phyloP scores from a whole-genome alignment of 2,329 filamentous ascomycete species.

The Talaromyces sp. region DNA sequence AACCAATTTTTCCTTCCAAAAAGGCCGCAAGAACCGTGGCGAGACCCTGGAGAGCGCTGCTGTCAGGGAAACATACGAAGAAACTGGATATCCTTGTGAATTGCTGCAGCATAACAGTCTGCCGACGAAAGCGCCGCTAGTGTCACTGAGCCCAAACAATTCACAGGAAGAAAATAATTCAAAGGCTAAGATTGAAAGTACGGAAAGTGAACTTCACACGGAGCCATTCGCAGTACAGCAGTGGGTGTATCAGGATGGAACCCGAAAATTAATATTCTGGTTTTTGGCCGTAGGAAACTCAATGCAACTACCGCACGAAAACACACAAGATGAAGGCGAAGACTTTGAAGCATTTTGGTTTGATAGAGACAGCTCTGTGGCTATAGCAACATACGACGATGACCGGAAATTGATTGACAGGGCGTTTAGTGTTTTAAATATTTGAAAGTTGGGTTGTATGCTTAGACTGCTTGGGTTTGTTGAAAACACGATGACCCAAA shows the following conservation, averaged over 20 bases:
- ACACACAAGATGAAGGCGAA: conserved; percentile 14
- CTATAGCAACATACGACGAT: conserved; percentile 8
- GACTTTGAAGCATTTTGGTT: conserved; percentile 12
- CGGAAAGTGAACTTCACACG: neutral
- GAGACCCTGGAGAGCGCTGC: conserved; percentile 19
- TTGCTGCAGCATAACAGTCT: conserved; percentile 3
- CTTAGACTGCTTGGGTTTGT: neutral
- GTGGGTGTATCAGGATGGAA: neutral
- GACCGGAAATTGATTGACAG: neutral
- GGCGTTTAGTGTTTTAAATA: neutral
- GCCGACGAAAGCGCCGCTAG: neutral
- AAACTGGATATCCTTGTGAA: conserved; percentile 12
- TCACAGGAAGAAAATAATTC: neutral
- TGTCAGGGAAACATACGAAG: conserved; percentile 22
- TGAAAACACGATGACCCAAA: neutral
- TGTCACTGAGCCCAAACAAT: neutral
- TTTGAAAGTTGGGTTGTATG: neutral
- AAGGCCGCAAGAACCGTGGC: conserved; percentile 20
- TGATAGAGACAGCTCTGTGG: conserved; percentile 11
- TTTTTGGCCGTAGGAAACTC: conserved; percentile 10
- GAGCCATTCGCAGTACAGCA: conserved; percentile 9
- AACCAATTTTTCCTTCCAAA: conserved; percentile 20
- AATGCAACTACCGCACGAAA: conserved; percentile 8
- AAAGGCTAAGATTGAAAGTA: too few species aligned
- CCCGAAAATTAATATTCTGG: conserved; percentile 15